phyloP scores from a whole-genome alignment of 306 rosid genomes.

The Phaseolus lunatus region DNA sequence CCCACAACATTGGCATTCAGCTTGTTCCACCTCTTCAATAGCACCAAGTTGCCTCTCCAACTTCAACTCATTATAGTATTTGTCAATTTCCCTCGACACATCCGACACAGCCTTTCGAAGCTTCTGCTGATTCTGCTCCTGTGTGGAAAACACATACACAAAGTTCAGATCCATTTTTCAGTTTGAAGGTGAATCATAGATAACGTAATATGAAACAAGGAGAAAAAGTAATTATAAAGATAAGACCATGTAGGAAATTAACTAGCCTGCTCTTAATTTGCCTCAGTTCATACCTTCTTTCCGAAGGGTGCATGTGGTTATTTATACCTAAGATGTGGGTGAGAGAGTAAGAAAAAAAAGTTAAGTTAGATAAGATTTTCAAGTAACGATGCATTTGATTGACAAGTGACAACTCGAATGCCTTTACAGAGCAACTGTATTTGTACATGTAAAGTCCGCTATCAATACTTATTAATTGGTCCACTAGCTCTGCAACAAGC shows the following conservation, averaged over 20 bases:
- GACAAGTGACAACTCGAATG: slow-evolving; percentile 27
- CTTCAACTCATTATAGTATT: slow-evolving; percentile 19
- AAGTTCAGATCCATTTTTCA: no score
- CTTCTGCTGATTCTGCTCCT: slow-evolving; percentile 46
- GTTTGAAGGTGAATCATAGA: no score
- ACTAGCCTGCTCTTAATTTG: slow-evolving; percentile 1
- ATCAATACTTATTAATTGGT: slow-evolving; percentile 44
- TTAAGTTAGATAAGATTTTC: slow-evolving; percentile 25
- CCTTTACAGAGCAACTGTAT: slow-evolving; percentile 52
- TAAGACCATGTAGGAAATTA: slow-evolving; percentile 46
- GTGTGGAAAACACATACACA: slow-evolving; percentile 1
- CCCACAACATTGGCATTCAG: slow-evolving; percentile 72
- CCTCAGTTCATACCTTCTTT: slow-evolving; percentile 22
- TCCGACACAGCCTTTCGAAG: slow-evolving; percentile 61
- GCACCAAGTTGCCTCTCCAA: slow-evolving; percentile 19
- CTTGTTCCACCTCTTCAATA: slow-evolving; percentile 60
- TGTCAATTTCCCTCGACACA: slow-evolving; percentile 50
- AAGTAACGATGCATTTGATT: slow-evolving; percentile 12
- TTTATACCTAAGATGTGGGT: slow-evolving; percentile 11
- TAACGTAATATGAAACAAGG: no score
- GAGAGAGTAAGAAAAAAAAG: slow-evolving; percentile 41
- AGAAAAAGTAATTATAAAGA: background rate
- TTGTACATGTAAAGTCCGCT: slow-evolving; percentile 29
- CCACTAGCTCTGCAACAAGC: slow-evolving; percentile 48
- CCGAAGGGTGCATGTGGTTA: background rate